phyloP scores from a whole-genome alignment of 352 stramenopile genomes.

The Aphanomyces invadans region DNA sequence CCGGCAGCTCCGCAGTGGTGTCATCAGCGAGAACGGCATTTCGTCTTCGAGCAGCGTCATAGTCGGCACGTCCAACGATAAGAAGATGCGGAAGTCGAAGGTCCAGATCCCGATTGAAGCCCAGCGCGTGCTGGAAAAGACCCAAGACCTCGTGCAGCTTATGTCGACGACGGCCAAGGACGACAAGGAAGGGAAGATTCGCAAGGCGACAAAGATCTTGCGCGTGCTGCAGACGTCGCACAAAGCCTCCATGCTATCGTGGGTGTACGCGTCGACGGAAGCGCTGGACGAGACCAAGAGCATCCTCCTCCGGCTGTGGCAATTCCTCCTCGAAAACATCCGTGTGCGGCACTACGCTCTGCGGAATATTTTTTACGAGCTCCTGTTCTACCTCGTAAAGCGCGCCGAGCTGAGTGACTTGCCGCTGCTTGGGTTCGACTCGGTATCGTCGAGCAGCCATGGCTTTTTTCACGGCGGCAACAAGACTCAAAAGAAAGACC shows the following conservation, averaged over 20 bases:
- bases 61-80: constrained; percentile 44
- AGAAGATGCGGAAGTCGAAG: constrained; percentile 69
- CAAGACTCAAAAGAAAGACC: constrained; percentile 70
- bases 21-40: constrained; percentile 84
- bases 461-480: constrained; percentile 58
- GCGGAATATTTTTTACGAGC: constrained; percentile 84
- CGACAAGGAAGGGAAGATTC: constrained; percentile 85
- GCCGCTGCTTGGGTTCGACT: constrained; percentile 76
- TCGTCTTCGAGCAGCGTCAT: constrained; percentile 84
- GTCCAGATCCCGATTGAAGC: constrained; percentile 79
- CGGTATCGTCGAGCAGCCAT: constrained; percentile 37
- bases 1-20: constrained; percentile 71
- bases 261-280: constrained; percentile 76
- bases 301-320: constrained; percentile 77
- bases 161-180: constrained; percentile 85
- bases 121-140: constrained; percentile 82
- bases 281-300: constrained; percentile 82
- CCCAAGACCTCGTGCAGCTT: constrained; percentile 80
- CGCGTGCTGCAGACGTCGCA: constrained; percentile 86
- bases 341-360: constrained; percentile 84
- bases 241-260: constrained; percentile 85
- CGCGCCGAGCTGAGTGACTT: constrained; percentile 78
- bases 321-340: constrained; percentile 86
- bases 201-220: constrained; percentile 83
- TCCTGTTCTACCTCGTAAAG: constrained; percentile 86